These are phyloP conservation scores for Galerina sulciceps DNA, from an alignment of 768 basidiomycete genomes.

Conservation along the genomic window DNA sequence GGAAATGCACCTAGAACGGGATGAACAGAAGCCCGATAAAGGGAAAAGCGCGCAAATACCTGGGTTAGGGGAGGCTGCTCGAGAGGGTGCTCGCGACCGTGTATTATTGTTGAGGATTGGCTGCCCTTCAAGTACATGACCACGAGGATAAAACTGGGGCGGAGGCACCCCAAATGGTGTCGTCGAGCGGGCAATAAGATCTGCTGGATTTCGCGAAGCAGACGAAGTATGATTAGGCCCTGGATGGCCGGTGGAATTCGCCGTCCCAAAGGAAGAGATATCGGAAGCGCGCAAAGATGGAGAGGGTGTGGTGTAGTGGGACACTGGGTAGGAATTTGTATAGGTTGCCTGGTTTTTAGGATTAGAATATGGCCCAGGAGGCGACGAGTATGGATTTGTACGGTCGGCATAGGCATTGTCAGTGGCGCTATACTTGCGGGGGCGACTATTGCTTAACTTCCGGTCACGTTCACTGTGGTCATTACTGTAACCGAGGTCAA, in stretches of 20 bases:
- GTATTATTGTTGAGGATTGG: slow-evolving; percentile 41
- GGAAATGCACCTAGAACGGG: slow-evolving; percentile 22
- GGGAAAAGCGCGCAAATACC: slow-evolving; percentile 26
- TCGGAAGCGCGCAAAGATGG: slow-evolving; percentile 56
- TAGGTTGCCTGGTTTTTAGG: slow-evolving; percentile 9
- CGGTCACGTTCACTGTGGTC: slow-evolving; percentile 37
- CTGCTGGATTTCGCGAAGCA: slow-evolving; percentile 36
- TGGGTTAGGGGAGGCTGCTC: slow-evolving; percentile 60
- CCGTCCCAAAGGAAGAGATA: slow-evolving; percentile 38
- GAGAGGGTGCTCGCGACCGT: slow-evolving; percentile 31
- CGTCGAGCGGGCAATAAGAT: slow-evolving; percentile 38
- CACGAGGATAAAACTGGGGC: slow-evolving; percentile 53
- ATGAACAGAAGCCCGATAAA: slow-evolving; percentile 20
- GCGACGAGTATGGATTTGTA: slow-evolving; percentile 32
- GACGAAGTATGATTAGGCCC: slow-evolving; percentile 40
- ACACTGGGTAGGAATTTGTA: slow-evolving; percentile 13
- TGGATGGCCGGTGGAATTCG: slow-evolving; percentile 33
- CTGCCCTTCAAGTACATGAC: slow-evolving; percentile 61
- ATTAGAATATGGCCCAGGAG: slow-evolving; percentile 35
- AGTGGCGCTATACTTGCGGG: slow-evolving; percentile 49
- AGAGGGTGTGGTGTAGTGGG: slow-evolving; percentile 39
- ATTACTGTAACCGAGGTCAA: slow-evolving; percentile 41
- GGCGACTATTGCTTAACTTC: slow-evolving; percentile 38
- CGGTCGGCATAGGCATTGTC: slow-evolving; percentile 39
- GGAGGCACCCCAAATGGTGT: slow-evolving; percentile 42